Conservation (phyloP, 495 filamentous ascomycete genomes). For the Penicillium tannophilum region DNA sequence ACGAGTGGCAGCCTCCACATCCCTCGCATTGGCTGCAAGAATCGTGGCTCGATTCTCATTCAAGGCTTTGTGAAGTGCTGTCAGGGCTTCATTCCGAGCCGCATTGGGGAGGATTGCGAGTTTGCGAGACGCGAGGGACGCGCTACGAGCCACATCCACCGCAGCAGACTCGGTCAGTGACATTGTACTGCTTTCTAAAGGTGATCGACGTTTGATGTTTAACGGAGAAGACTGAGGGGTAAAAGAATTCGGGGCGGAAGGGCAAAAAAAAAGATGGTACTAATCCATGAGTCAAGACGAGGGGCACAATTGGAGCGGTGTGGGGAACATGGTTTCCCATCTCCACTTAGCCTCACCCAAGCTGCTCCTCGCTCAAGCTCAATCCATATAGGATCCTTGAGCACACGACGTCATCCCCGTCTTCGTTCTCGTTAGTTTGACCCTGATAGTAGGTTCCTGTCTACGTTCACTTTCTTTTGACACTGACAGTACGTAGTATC, state of each 20-base stretch:
- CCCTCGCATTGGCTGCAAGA: slow-evolving; percentile 80
- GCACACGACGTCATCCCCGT: too few species aligned
- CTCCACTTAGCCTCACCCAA: background rate
- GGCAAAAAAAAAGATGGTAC: background rate
- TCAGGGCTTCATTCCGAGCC: slow-evolving; percentile 81
- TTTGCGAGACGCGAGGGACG: slow-evolving; percentile 69
- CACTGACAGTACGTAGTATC: background rate
- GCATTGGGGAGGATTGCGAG: slow-evolving; percentile 64
- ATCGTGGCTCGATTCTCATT: slow-evolving; percentile 68
- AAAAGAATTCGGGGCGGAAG: background rate
- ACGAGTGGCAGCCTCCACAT: slow-evolving; percentile 71
- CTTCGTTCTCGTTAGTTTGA: too few species aligned
- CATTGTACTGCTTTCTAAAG: slow-evolving; percentile 46
- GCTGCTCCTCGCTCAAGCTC: background rate
- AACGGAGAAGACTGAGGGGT: background rate
- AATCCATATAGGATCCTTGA: background rate
- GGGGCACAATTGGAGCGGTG: slow-evolving; percentile 1
- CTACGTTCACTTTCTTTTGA: background rate
- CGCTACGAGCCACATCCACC: slow-evolving; percentile 64
- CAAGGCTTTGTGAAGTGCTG: slow-evolving; percentile 75
- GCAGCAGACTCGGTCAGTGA: slow-evolving; percentile 75
- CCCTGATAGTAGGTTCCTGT: background rate
- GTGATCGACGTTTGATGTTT: background rate
- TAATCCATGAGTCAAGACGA: slow-evolving; percentile 10
- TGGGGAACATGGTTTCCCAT: background rate